A percentile compares a stretch with the other conserved stretches of the same genome.
phyloP scores from a whole-genome alignment of 805 yeast species.

The Kuraishia floccosa region DNA sequence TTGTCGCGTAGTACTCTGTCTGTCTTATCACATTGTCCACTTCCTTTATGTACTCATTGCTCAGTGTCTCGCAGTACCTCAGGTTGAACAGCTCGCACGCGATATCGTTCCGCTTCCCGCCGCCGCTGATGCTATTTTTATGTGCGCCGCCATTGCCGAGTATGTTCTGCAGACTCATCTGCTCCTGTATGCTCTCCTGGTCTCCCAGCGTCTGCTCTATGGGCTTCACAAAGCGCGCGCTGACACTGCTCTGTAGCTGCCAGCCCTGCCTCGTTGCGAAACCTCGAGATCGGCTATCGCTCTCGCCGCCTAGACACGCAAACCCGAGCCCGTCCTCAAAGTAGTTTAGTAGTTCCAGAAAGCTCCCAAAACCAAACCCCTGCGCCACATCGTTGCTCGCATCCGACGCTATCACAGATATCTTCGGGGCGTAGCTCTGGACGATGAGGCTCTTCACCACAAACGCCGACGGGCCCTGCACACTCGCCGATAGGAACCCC shows the following conservation, averaged over 20 bases:
- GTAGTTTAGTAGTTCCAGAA: conserved; percentile 12
- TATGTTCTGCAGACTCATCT: conserved; percentile 6
- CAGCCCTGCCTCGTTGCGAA: too few species aligned
- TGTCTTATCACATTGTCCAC: conserved; percentile 8
- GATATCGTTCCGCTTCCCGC: not conserved
- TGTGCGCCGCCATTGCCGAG: conserved; percentile 5
- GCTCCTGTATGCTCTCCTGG: conserved; percentile 7
- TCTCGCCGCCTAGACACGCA: too few species aligned
- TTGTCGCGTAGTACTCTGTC: conserved; percentile 1
- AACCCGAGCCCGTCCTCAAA: conserved; percentile 16
- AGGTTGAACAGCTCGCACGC: conserved; percentile 12
- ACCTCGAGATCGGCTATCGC: too few species aligned
- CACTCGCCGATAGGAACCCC: not conserved
- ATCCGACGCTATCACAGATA: conserved; percentile 16
- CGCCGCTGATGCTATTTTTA: conserved; percentile 5
- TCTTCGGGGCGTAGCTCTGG: conserved; percentile 18
- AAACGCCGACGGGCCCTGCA: conserved; percentile 15
- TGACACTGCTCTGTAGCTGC: conserved; percentile 5
- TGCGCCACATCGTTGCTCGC: conserved; percentile 11
- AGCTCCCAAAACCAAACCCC: conserved; percentile 8
- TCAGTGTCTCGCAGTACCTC: conserved; percentile 6
- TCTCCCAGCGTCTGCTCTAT: conserved; percentile 11
- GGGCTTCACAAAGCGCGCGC: conserved; percentile 16
- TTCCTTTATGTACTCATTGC: conserved; percentile 10
- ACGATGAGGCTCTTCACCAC: conserved; percentile 15